Percentiles rank a stretch among this genome's conserved stretches.
Evolutionary conservation across 2,329 filamentous ascomycete species (phyloP).

Genomic region (Phyllosticta capitalensis): DNA sequence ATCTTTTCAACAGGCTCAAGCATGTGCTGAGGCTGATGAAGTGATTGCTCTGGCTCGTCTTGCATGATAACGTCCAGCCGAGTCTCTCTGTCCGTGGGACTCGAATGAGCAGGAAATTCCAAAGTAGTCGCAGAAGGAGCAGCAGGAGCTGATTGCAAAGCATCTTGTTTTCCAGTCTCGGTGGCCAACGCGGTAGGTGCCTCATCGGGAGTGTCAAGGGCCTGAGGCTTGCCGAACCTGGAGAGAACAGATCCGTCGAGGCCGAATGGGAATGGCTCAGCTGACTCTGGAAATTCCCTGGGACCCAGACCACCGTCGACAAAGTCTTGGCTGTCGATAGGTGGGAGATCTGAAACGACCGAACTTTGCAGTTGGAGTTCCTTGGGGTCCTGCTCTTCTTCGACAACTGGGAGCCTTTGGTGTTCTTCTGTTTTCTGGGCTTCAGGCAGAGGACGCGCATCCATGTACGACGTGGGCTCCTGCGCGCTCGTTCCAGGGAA

Average conservation of each 20-base stretch:
- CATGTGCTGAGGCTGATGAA: neutral
- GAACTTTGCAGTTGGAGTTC: neutral
- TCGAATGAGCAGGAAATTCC: neutral
- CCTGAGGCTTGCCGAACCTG: neutral
- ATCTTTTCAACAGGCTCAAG: neutral
- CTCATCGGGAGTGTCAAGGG: neutral
- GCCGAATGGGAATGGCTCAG: neutral
- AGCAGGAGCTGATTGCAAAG: neutral
- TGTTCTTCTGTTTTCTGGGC: neutral
- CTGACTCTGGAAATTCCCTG: neutral
- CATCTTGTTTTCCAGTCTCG: neutral
- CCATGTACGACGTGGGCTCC: slow-evolving; percentile 21
- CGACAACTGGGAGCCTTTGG: neutral
- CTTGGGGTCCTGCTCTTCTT: neutral
- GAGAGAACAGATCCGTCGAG: neutral
- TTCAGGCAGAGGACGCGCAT: slow-evolving; percentile 12
- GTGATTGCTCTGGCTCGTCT: neutral
- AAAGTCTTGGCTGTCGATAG: neutral
- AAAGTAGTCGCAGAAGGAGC: neutral
- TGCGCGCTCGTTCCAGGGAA: slow-evolving; percentile 24
- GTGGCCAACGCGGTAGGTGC: neutral
- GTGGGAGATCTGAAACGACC: neutral
- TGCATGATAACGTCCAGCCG: neutral
- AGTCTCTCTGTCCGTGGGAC: neutral
- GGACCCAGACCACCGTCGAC: neutral